Evolutionary conservation across 495 filamentous ascomycete species (phyloP).

Genomic region (Xylaria flabelliformis): DNA sequence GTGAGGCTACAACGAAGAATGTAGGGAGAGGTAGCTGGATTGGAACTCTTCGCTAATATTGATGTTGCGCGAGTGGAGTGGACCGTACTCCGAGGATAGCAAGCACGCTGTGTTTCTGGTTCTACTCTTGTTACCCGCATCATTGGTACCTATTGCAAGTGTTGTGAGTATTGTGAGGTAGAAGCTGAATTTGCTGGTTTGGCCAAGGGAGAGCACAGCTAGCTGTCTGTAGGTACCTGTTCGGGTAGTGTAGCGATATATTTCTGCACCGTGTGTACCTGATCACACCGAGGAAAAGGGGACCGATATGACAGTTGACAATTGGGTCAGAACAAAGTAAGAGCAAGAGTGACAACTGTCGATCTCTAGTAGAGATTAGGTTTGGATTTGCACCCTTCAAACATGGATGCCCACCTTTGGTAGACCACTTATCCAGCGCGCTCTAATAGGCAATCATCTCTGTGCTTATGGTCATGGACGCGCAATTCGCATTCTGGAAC

Average conservation of each 20-base stretch:
- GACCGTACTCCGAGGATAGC: conserved; percentile 13
- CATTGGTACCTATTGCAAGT: background rate
- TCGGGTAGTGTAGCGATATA: background rate
- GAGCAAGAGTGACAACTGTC: conserved; percentile 13
- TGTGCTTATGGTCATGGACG: conserved; percentile 25
- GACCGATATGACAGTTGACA: conserved; percentile 4
- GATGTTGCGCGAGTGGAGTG: conserved; percentile 20
- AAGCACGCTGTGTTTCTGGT: conserved; percentile 21
- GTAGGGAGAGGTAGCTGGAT: conserved; percentile 19
- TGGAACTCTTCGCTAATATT: conserved; percentile 7
- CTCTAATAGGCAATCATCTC: conserved; percentile 6
- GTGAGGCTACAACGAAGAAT: conserved; percentile 22
- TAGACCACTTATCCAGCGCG: conserved; percentile 1
- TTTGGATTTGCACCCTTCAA: conserved; percentile 19
- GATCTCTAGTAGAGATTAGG: conserved; percentile 16
- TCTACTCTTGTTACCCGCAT: background rate
- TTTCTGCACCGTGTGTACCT: conserved; percentile 13
- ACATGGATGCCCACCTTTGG: conserved; percentile 20
- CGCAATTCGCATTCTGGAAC: conserved; percentile 23
- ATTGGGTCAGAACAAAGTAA: conserved; percentile 20
- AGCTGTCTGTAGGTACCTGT: background rate
- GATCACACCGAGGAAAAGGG: background rate
- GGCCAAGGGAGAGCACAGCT: background rate
- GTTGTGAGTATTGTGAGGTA: background rate
- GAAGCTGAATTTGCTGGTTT: no score